Evolutionary conservation across 2,329 filamentous ascomycete species (phyloP).

Genomic region (Aspergillus oerlinghausenensis): DNA sequence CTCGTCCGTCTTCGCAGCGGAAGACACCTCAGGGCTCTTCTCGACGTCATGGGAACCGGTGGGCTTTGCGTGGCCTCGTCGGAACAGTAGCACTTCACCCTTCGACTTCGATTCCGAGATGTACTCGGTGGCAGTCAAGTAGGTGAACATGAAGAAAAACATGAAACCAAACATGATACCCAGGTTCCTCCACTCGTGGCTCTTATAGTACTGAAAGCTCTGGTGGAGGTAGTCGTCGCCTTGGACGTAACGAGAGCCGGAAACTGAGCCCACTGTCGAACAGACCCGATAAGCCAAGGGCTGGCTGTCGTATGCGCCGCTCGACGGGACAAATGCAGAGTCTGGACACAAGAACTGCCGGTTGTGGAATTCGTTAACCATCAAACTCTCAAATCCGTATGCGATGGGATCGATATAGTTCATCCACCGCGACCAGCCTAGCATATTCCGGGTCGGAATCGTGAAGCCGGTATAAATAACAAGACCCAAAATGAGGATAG

Average conservation of each 20-base stretch:
- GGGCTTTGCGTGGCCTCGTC: constrained; percentile 58
- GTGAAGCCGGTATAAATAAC: constrained; percentile 49
- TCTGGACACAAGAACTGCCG: constrained; percentile 52
- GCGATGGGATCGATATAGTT: constrained; percentile 74
- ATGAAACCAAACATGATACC: constrained; percentile 65
- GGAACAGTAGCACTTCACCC: constrained; percentile 72
- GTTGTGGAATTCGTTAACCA: constrained; percentile 75
- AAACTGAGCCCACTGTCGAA: constrained; percentile 53
- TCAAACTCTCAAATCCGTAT: constrained; percentile 74
- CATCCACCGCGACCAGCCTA: constrained; percentile 77
- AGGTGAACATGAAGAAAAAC: constrained; percentile 56
- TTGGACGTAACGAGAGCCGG: constrained; percentile 49
- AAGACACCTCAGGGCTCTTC: constrained; percentile 16
- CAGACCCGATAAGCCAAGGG: constrained; percentile 48
- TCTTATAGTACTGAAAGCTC: constrained; percentile 54
- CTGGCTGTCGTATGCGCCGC: constrained; percentile 35
- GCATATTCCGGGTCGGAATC: constrained; percentile 56
- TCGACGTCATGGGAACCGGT: constrained; percentile 25
- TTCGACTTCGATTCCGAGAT: constrained; percentile 64
- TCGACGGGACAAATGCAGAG: constrained; percentile 39
- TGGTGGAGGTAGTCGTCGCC: constrained; percentile 56
- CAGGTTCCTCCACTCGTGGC: constrained; percentile 64
- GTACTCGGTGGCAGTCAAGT: constrained; percentile 63
- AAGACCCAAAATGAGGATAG: constrained; percentile 43
- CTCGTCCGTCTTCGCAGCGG: constrained; percentile 32